Base-by-base conservation (phyloP, 106 monocot species). In the Chionographis japonica region DNA sequence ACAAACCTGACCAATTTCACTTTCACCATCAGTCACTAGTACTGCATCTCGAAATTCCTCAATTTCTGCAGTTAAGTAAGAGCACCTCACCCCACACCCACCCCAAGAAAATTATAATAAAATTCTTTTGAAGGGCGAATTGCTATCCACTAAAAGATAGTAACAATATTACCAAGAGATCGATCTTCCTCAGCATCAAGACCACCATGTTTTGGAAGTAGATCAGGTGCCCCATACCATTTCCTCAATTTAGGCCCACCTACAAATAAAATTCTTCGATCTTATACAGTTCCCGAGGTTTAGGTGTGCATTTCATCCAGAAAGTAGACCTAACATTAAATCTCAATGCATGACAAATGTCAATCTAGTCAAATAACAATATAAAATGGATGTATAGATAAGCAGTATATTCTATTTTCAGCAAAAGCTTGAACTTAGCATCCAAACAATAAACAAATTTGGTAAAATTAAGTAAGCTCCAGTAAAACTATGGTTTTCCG, bases 241-340 rank as follows among this genome's bases (percentile, higher is more conserved):
- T 77, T 92, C 76, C 95, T 84, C 80, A 97, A 66, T 75, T 97
- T 97, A 58, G 95, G 95, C 4, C 95, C 95, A 65, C 95, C 91
- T 95, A 67, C 55, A 74, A 12, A 79, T 67, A 8, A 73, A 64
- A 10, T 54, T 38, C 50, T 20, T 17, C 4, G 51, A 53, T 15
- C 9, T 65, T 64, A 39, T 4, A 51, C n/a, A n/a, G n/a, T n/a
- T n/a, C n/a, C 27, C 27, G 27, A 27, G 27, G 27, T 37, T n/a
- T 50, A 12, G 37, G 35, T 57, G 27, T 37, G 6, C 12, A 16
- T 66, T 9, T 27, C 57, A 42, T 57, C n/a, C 8, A 4, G 17
- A 14, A 17, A 5, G 14, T 13, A 4, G n/a, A n/a, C 2, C 20
- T 50, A 60, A 35, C 12, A 7, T 18, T 0, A 15, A 11, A 20